phyloP scores from a whole-genome alignment of 2,329 filamentous ascomycete genomes.

The Penicillium occitanis region DNA sequence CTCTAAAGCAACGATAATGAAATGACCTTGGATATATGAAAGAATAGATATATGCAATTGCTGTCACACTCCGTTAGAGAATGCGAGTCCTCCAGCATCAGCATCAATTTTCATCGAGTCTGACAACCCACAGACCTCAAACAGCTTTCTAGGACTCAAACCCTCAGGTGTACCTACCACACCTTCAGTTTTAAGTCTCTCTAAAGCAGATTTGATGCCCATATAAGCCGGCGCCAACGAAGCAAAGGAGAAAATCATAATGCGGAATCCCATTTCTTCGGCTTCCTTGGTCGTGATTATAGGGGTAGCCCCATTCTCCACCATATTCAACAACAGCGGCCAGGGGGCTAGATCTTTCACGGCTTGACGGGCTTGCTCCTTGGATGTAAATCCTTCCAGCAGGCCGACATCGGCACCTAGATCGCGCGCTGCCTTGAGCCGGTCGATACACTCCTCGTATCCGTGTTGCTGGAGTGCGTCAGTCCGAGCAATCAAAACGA shows the following conservation, averaged over 20 bases:
- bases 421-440: slow-evolving; percentile 42
- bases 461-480: slow-evolving; percentile 35
- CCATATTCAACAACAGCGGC: slow-evolving; percentile 47
- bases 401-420: slow-evolving; percentile 47
- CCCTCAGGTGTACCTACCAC: slow-evolving; percentile 30
- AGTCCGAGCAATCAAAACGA: slow-evolving; percentile 47
- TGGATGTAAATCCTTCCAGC: slow-evolving; percentile 42
- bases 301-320: slow-evolving; percentile 45
- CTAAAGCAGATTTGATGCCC: slow-evolving; percentile 39
- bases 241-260: slow-evolving; percentile 47
- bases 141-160: slow-evolving; percentile 41
- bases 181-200: slow-evolving; percentile 35
- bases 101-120: slow-evolving; percentile 44
- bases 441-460: slow-evolving; percentile 42
- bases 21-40: neutral
- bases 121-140: slow-evolving; percentile 45
- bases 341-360: slow-evolving; percentile 40
- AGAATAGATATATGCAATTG: neutral
- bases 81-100: slow-evolving; percentile 32
- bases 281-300: slow-evolving; percentile 42
- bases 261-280: slow-evolving; percentile 41
- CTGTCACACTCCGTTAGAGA: neutral
- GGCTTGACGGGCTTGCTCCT: slow-evolving; percentile 39
- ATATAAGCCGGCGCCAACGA: slow-evolving; percentile 39
- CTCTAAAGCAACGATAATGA: neutral